Base-by-base conservation (phyloP, 768 basidiomycete species). In the Leccinum sublutescens region DNA sequence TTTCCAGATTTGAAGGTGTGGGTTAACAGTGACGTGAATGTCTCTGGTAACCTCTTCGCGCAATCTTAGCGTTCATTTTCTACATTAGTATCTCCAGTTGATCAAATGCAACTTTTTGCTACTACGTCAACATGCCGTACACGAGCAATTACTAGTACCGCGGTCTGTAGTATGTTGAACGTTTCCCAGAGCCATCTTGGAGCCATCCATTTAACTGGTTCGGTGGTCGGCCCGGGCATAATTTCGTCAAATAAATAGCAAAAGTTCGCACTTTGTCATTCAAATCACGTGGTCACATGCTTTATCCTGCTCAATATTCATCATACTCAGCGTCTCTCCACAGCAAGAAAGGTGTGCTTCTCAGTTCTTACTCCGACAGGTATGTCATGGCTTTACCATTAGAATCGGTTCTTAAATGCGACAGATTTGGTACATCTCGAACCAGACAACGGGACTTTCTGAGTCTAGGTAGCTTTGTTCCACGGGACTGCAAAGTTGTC, bases 401-500 rank as follows among this genome's bases (percentile, higher is more conserved):
- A 31, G 12, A 31, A 11, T 29, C 34, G 36, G 15, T 12, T 21
- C 29, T 53, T 21, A 33, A n/a, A 53, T 17, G 47, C 19, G n/a
- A 40, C 27, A 21, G 10, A 25, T 25, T 53, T 36, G 23, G 25
- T 31, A 36, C 29, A 49, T 55, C 38, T 34, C 31, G 14, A 19
- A 52, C 40, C 48, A 57, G 43, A 25, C 33, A 43, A n/a, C 50
- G 11, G n/a, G n/a, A 11, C 17, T n/a, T 40, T 40, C 36, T 50
- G 54, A 4, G 11, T 27, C 29, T 40, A 10, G 31, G 80, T 4
- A 82, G 75, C 65, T 80, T 82, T 12, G 29, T 40, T 25, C 9
- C 36, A 38, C 27, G 34, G 7, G 23, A 52, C 33, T 36, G 45
- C 34, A 14, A 34, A 54, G 36, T 27, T 14, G 34, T 52, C 49